Evolutionary conservation across 345 rosid genomes (phyloP).

Genomic region (Garcia nutans): DNA sequence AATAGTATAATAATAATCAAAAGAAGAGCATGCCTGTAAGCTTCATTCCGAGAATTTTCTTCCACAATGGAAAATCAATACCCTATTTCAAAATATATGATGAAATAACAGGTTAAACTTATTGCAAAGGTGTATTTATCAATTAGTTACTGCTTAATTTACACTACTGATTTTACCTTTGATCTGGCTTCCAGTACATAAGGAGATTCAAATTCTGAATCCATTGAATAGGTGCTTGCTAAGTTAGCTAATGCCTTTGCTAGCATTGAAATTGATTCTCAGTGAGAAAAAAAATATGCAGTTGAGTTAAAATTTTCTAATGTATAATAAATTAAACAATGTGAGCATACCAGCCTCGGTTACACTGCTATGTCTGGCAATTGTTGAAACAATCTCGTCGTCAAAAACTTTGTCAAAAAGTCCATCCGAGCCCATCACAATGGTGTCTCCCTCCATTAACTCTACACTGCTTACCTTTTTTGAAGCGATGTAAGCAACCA

Average conservation of each 20-base stretch:
- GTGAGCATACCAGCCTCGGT: conserved; percentile 57
- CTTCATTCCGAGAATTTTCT: conserved; percentile 73
- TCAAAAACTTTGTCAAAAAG: conserved; percentile 85
- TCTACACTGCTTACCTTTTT: conserved; percentile 63
- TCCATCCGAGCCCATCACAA: conserved; percentile 90
- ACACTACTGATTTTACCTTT: conserved; percentile 41
- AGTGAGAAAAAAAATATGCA: conserved; percentile 12
- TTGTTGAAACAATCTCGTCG: conserved; percentile 61
- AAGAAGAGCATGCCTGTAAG: conserved; percentile 51
- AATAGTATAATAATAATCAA: no score
- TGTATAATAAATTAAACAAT: neutral
- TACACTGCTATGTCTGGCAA: conserved; percentile 42
- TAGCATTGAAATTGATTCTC: conserved; percentile 36
- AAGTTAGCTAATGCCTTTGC: conserved; percentile 82
- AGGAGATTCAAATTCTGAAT: conserved; percentile 75
- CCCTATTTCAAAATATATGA: conserved; percentile 48
- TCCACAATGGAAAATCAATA: conserved; percentile 77
- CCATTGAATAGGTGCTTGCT: conserved; percentile 61
- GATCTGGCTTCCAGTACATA: conserved; percentile 77
- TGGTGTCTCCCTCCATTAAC: conserved; percentile 56
- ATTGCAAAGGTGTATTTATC: neutral
- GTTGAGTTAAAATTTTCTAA: neutral
- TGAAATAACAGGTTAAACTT: neutral
- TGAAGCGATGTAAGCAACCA: conserved; percentile 14
- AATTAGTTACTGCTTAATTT: neutral